A percentile compares a stretch with the other conserved stretches of the same genome.
These are phyloP conservation scores for Sporisorium iseilematis-ciliati DNA, from an alignment of 1,284 basidiomycete genomes.

Conservation along the genomic window DNA sequence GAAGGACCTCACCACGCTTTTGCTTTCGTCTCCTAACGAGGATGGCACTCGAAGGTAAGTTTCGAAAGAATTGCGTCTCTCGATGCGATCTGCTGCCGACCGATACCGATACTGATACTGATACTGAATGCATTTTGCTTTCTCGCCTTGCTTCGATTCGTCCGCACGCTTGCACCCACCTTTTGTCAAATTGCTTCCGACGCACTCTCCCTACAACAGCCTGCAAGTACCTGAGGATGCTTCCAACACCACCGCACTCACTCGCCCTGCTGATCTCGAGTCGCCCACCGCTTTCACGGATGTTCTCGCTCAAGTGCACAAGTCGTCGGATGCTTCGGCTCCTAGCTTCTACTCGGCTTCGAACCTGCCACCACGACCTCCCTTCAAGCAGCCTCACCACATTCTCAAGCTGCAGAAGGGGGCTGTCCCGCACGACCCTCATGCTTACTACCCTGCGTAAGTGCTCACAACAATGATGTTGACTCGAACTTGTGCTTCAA, in stretches of 20 bases:
- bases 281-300: constrained; percentile 68
- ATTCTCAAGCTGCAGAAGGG: constrained; percentile 66
- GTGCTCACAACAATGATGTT: constrained; percentile 9
- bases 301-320: constrained; percentile 66
- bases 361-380: constrained; percentile 66
- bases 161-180: neutral
- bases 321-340: constrained; percentile 38
- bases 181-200: neutral
- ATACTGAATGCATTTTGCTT: neutral
- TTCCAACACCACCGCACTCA: constrained; percentile 59
- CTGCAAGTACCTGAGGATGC: constrained; percentile 60
- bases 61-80: neutral
- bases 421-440: constrained; percentile 65
- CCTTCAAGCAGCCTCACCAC: constrained; percentile 65
- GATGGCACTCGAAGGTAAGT: constrained; percentile 67
- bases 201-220: constrained; percentile 18
- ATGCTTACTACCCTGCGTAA: constrained; percentile 66
- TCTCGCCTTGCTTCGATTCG: neutral
- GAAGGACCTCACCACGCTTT: constrained; percentile 75
- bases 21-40: constrained; percentile 82
- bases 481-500: neutral
- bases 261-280: constrained; percentile 61
- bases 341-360: constrained; percentile 56
- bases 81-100: neutral
- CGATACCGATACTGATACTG: no score